phyloP scores from a whole-genome alignment of 2,329 filamentous ascomycete species.

The Curvularia eragrostidis region DNA sequence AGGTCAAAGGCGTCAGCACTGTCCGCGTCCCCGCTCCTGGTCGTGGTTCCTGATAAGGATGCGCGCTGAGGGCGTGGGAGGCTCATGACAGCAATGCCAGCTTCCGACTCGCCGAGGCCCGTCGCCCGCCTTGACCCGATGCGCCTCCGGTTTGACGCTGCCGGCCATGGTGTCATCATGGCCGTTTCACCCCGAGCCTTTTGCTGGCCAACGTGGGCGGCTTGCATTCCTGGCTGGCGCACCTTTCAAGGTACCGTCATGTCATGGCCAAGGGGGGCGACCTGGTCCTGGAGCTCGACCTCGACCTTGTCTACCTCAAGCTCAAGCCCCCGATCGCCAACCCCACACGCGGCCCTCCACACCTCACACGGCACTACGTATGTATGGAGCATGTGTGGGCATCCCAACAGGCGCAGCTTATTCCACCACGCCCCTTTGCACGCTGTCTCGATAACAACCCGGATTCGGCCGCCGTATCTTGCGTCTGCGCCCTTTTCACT shows the following conservation, averaged over 20 bases:
- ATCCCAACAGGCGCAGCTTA: slow-evolving; percentile 32
- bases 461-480: slow-evolving; percentile 34
- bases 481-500: slow-evolving; percentile 21
- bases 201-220: slow-evolving; percentile 43
- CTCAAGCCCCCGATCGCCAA: slow-evolving; percentile 20
- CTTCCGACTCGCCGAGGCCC: slow-evolving; percentile 43
- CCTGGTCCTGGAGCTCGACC: too few relatives aligned
- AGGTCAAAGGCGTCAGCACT: slow-evolving; percentile 35
- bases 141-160: slow-evolving; percentile 36
- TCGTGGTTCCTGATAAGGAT: slow-evolving; percentile 37
- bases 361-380: slow-evolving; percentile 31
- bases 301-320: too few relatives aligned
- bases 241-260: neutral
- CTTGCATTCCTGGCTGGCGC: slow-evolving; percentile 36
- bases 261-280: slow-evolving; percentile 13
- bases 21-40: slow-evolving; percentile 26
- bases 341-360: slow-evolving; percentile 32
- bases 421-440: slow-evolving; percentile 27
- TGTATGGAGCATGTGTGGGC: too few relatives aligned
- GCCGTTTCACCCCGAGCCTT: slow-evolving; percentile 44
- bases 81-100: slow-evolving; percentile 27
- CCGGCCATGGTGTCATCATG: slow-evolving; percentile 41
- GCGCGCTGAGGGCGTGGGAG: slow-evolving; percentile 31
- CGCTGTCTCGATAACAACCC: slow-evolving; percentile 36
- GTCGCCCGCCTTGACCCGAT: slow-evolving; percentile 29